Base-by-base conservation (phyloP, 2,329 filamentous ascomycete species). In the Talaromyces sp. region DNA sequence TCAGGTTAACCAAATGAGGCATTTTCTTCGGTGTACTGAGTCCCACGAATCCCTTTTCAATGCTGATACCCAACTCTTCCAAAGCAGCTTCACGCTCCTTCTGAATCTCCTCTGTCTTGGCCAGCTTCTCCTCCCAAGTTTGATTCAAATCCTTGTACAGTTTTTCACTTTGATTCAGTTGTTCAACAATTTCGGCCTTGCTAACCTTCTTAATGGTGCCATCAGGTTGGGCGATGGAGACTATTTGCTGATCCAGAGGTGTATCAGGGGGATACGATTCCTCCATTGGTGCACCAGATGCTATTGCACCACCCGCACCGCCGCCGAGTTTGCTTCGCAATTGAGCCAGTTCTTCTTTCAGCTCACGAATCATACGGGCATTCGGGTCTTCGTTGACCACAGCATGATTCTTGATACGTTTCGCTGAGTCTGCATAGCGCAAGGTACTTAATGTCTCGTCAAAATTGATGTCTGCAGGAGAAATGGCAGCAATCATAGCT, bases 331-430 rank as follows among this genome's bases (percentile, higher is more conserved):
- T 97, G 66, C 89, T 87, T 66, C 94, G 84, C 58, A 99, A 79
- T 61, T 96, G 81, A 1, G 89, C 84, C 59, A 99, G 76, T 69
- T 99, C 94, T 73, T 99, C 94, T 72, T 99, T 99, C 62, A 99
- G 80, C 71, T 99, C 94, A 73, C 94, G 84, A 63, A 99, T 97
- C 94, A 99, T 99, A 66, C 94, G 89, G 60, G 94, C 94, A 70
- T 99, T 99, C 48, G 94, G 93, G 75, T 99, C 94, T 73, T 99
- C 94, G 78, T 99, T 99, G 73, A 99, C 89, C 53, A 99, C 94
- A 58, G 94, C 94, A 73, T 99, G 94, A 77, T 99, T 99, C 90
- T 97, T 97, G 82, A 99, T 99, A 67, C 94, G 87, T 78, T 99
- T 99, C 25, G 94, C 94, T 7, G 91, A 97, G 71, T 99, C 93